A percentile compares a stretch with the other conserved stretches of the same genome.
Evolutionary conservation across 768 basidiomycete species (phyloP).

Genomic region (Chalciporus chontae): DNA sequence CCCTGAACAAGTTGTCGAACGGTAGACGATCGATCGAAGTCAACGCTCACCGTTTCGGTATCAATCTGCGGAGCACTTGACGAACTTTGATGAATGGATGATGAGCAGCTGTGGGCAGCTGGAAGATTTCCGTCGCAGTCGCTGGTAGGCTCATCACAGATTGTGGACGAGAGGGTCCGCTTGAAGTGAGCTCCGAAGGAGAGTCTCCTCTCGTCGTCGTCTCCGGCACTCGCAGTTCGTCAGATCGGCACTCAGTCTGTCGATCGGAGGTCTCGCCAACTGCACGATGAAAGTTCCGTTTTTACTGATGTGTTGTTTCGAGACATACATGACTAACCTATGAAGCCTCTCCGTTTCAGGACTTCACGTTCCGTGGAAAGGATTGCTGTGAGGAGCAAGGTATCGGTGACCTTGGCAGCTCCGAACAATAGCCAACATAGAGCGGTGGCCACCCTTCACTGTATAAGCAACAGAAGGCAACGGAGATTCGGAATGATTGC

Average conservation of each 20-base stretch:
- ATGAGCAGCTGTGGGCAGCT: too few species aligned
- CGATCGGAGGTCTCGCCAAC: slow-evolving; percentile 79
- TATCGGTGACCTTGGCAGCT: slow-evolving; percentile 74
- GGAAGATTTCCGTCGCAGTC: too few species aligned
- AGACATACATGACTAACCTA: slow-evolving; percentile 43
- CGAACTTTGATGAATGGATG: too few species aligned
- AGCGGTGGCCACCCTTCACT: slow-evolving; percentile 68
- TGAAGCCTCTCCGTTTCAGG: slow-evolving; percentile 75
- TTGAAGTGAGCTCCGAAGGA: too few species aligned
- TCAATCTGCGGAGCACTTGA: too few species aligned
- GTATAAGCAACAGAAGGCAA: not conserved
- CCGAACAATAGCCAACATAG: slow-evolving; percentile 76
- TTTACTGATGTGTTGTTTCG: not conserved
- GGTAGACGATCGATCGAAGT: too few species aligned
- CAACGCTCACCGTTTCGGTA: too few species aligned
- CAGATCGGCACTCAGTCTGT: too few species aligned
- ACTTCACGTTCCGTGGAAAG: slow-evolving; percentile 84
- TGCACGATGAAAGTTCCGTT: slow-evolving; percentile 25
- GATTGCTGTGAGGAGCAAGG: slow-evolving; percentile 84
- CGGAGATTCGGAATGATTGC: not conserved
- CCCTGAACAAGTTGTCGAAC: not conserved
- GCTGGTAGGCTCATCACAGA: too few species aligned
- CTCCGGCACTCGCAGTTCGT: too few species aligned
- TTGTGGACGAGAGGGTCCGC: too few species aligned
- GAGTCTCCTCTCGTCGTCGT: too few species aligned